Evolutionary conservation across 768 basidiomycete species (phyloP).

Genomic region (Phylloporus sp.): DNA sequence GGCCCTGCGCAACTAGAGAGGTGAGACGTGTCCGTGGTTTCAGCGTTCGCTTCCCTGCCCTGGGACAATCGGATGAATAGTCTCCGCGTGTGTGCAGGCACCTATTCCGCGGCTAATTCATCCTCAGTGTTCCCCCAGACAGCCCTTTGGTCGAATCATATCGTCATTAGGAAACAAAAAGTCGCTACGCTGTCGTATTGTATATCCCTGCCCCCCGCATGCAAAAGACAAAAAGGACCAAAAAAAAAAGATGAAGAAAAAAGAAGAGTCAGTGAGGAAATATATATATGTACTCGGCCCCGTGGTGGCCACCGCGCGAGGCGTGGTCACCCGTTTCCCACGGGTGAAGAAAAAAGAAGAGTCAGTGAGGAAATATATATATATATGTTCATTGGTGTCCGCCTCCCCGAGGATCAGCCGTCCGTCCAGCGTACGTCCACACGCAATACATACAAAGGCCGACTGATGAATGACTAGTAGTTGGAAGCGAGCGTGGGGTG

Average conservation of each 20-base stretch:
- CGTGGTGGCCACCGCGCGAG: too few species aligned
- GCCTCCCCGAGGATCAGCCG: constrained; percentile 16
- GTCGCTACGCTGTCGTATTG: constrained; percentile 24
- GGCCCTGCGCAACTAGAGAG: constrained; percentile 16
- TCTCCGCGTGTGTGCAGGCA: constrained; percentile 9
- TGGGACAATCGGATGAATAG: too few species aligned
- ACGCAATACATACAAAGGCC: constrained; percentile 19
- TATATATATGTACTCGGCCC: constrained; percentile 1
- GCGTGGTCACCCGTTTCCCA: too few species aligned
- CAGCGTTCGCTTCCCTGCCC: background rate
- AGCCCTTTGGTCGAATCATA: constrained; percentile 8
- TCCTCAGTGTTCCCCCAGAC: constrained; percentile 13
- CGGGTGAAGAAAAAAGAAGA: constrained; percentile 9
- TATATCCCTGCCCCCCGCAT: constrained; percentile 22
- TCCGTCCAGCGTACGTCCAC: constrained; percentile 27
- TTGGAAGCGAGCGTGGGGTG: constrained; percentile 22
- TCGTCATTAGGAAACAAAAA: constrained; percentile 26
- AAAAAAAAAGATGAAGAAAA: constrained; percentile 9
- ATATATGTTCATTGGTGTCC: constrained; percentile 24
- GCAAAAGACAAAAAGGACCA: constrained; percentile 13
- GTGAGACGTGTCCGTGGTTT: constrained; percentile 7
- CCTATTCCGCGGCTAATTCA: constrained; percentile 2
- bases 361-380: constrained; percentile 11
- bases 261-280: constrained; percentile 14
- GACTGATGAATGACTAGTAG: constrained; percentile 7